Percentiles rank a stretch among this genome's conserved stretches.
Conservation (phyloP, 441 rosid species). For the Metrosideros polymorpha region DNA sequence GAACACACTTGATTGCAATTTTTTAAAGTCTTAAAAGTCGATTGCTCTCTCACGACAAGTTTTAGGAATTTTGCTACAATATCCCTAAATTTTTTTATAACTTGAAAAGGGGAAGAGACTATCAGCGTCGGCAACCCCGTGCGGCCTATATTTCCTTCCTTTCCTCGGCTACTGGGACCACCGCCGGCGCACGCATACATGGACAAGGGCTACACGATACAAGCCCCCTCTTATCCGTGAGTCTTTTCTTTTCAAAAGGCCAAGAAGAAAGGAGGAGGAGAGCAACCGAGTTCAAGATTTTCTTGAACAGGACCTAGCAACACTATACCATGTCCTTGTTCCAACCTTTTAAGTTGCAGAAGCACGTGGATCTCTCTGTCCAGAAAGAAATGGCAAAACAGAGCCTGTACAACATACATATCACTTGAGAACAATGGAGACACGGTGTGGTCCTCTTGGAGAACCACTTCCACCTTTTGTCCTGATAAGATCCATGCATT, state of each 20-base stretch:
- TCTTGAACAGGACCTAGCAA: background rate
- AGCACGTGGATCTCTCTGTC: background rate
- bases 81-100: too few relatives aligned
- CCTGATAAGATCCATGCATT: background rate
- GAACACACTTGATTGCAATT: too few relatives aligned
- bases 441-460: background rate
- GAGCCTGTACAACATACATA: background rate
- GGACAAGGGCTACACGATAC: background rate
- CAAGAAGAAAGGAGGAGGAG: background rate
- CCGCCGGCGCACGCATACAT: background rate
- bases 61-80: background rate
- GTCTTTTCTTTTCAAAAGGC: background rate
- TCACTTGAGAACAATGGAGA: background rate
- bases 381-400: background rate
- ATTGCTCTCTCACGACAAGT: background rate
- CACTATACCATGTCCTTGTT: background rate
- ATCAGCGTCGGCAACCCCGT: too few relatives aligned
- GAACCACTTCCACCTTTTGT: background rate
- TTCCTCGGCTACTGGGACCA: background rate
- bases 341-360: background rate
- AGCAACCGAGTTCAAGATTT: background rate
- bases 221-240: background rate
- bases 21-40: too few relatives aligned
- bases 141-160: background rate
- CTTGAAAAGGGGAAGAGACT: too few relatives aligned